Percentiles rank a stretch among this genome's conserved stretches.
Evolutionary conservation across 768 basidiomycete genomes (phyloP).

Genomic region (Mycena maculata): DNA sequence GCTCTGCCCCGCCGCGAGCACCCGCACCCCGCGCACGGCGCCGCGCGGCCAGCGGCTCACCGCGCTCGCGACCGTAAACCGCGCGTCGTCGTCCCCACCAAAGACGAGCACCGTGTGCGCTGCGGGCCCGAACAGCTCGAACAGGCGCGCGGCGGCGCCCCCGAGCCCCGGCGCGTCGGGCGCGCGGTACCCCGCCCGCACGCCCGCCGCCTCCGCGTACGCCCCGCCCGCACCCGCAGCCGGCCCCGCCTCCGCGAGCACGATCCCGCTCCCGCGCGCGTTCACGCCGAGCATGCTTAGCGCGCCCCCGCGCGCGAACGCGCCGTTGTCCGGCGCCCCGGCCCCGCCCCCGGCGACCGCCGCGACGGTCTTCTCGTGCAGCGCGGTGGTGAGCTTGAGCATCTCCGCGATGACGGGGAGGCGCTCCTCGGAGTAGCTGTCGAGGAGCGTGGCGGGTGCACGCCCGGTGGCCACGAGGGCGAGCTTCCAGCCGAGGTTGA

Average conservation of each 20-base stretch:
- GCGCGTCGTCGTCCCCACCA: neutral
- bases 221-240: conserved; percentile 8
- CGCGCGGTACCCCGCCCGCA: neutral
- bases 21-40: neutral
- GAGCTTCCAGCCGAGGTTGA: conserved; percentile 60
- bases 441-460: conserved; percentile 49
- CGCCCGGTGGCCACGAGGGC: conserved; percentile 52
- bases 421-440: conserved; percentile 55
- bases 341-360: neutral
- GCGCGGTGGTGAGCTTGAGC: conserved; percentile 51
- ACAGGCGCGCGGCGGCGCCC: conserved; percentile 34
- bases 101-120: conserved; percentile 48
- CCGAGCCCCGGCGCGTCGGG: no score
- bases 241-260: conserved; percentile 43
- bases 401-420: conserved; percentile 58
- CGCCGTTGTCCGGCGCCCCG: conserved; percentile 10
- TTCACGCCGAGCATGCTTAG: conserved; percentile 56
- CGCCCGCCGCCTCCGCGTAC: conserved; percentile 9
- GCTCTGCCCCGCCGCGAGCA: conserved; percentile 5
- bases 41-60: neutral
- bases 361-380: conserved; percentile 39
- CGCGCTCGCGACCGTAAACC: neutral
- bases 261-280: conserved; percentile 55
- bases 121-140: conserved; percentile 39
- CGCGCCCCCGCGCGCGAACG: conserved; percentile 21